Percentiles rank a stretch among this genome's conserved stretches.
These are phyloP conservation scores for Rhizopogon roseolus DNA, from an alignment of 768 basidiomycete genomes.

Conservation along the genomic window DNA sequence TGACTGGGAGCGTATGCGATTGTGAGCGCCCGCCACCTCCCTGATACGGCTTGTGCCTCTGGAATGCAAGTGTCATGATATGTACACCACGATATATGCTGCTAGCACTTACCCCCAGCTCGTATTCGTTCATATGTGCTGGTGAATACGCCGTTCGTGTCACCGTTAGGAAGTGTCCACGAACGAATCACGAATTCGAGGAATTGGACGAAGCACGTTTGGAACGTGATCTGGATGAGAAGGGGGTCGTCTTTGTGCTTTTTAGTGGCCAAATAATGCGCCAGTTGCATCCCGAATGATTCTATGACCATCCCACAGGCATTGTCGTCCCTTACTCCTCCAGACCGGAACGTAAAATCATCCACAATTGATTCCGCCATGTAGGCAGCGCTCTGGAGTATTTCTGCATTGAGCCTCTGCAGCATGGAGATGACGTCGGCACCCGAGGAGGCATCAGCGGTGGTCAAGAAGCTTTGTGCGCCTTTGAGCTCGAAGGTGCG, in stretches of 20 bases:
- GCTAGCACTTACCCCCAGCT: slow-evolving; percentile 27
- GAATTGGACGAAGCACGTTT: slow-evolving; percentile 22
- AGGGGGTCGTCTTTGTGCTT: slow-evolving; percentile 29
- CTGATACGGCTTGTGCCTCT: slow-evolving; percentile 43
- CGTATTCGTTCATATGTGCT: slow-evolving; percentile 30
- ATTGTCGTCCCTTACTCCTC: slow-evolving; percentile 12
- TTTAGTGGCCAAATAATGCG: slow-evolving; percentile 23
- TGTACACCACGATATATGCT: background rate
- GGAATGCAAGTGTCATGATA: background rate
- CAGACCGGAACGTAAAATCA: slow-evolving; percentile 25
- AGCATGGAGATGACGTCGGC: slow-evolving; percentile 42
- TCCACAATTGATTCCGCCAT: slow-evolving; percentile 47
- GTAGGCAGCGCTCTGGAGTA: slow-evolving; percentile 43
- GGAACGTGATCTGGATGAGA: slow-evolving; percentile 32
- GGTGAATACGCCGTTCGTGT: slow-evolving; percentile 15
- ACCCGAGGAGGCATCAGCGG: slow-evolving; percentile 38
- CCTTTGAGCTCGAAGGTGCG: slow-evolving; percentile 41
- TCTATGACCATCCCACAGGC: slow-evolving; percentile 14
- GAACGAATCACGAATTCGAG: slow-evolving; percentile 20
- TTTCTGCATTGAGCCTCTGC: slow-evolving; percentile 41
- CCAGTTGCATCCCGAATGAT: slow-evolving; percentile 14
- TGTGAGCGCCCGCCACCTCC: slow-evolving; percentile 42
- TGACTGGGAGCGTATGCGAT: slow-evolving; percentile 19
- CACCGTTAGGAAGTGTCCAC: slow-evolving; percentile 23
- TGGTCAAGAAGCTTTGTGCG: slow-evolving; percentile 42